Conservation (phyloP, 2,329 filamentous ascomycete genomes). For the Aspergillus viridinutans region DNA sequence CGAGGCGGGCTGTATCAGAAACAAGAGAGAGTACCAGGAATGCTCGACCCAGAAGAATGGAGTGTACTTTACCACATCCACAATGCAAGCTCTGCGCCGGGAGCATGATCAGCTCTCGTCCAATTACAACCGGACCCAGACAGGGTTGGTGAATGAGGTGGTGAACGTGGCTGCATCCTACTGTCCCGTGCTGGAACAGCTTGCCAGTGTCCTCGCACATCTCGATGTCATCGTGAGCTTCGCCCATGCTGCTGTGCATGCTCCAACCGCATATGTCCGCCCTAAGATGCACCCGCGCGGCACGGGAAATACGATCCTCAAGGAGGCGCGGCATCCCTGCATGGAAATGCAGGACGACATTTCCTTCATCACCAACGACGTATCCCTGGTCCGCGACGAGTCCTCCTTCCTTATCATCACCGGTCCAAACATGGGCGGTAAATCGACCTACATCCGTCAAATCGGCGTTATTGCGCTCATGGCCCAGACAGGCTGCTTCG, state of each 20-base stretch:
- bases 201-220: slow-evolving; percentile 84
- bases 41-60: slow-evolving; percentile 98
- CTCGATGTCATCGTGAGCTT: slow-evolving; percentile 93
- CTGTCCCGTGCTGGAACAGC: slow-evolving; percentile 82
- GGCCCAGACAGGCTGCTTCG: slow-evolving; percentile 95
- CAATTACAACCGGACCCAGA: slow-evolving; percentile 93
- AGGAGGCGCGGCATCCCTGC: slow-evolving; percentile 90
- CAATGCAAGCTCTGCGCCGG: slow-evolving; percentile 72
- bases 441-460: slow-evolving; percentile 96
- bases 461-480: slow-evolving; percentile 95
- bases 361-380: slow-evolving; percentile 97
- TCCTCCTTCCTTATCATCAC: slow-evolving; percentile 96
- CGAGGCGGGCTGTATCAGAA: slow-evolving; percentile 89
- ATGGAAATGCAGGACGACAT: slow-evolving; percentile 99
- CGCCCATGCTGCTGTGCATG: slow-evolving; percentile 88
- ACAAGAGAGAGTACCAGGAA: slow-evolving; percentile 85
- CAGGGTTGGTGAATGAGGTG: slow-evolving; percentile 84
- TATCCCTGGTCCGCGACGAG: slow-evolving; percentile 69
- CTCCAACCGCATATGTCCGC: slow-evolving; percentile 84
- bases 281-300: slow-evolving; percentile 87
- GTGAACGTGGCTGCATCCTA: slow-evolving; percentile 92
- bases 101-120: slow-evolving; percentile 92
- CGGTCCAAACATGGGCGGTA: slow-evolving; percentile 98
- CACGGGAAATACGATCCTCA: slow-evolving; percentile 81
- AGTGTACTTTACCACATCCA: slow-evolving; percentile 91